phyloP scores from a whole-genome alignment of 2,329 filamentous ascomycete species.

The Ophiostoma quercus region DNA sequence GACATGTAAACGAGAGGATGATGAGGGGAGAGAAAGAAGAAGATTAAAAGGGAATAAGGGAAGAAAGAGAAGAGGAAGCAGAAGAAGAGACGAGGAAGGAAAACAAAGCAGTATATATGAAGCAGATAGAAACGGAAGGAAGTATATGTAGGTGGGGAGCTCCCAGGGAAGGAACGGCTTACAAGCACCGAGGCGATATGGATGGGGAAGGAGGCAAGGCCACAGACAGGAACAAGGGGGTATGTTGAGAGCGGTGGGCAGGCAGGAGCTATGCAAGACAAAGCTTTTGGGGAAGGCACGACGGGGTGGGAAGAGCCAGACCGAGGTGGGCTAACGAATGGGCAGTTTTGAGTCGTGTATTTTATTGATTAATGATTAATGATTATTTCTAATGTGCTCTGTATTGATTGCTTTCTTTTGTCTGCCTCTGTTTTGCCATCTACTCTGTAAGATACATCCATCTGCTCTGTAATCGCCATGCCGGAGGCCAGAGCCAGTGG shows the following conservation, averaged over 20 bases:
- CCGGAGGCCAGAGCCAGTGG: slow-evolving; percentile 15
- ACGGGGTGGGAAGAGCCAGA: slow-evolving; percentile 15
- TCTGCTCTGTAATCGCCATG: neutral
- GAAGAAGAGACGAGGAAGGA: neutral
- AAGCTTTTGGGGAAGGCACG: slow-evolving; percentile 19
- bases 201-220: slow-evolving; percentile 22
- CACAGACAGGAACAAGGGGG: slow-evolving; percentile 13
- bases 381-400: neutral
- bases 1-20: slow-evolving; percentile 12
- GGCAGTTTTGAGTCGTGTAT: slow-evolving; percentile 13
- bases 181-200: slow-evolving; percentile 18
- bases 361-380: neutral
- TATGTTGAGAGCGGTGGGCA: slow-evolving; percentile 20
- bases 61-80: neutral
- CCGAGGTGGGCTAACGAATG: slow-evolving; percentile 22
- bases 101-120: slow-evolving; percentile 12
- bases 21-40: neutral
- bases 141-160: slow-evolving; percentile 11
- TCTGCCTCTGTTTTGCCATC: neutral
- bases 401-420: neutral
- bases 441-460: neutral
- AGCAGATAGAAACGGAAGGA: slow-evolving; percentile 10
- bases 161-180: neutral
- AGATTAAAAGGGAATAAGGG: neutral
- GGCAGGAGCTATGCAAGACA: slow-evolving; percentile 19